A percentile compares a stretch with the other conserved stretches of the same genome.
These are phyloP conservation scores for Benincasa hispida DNA, from an alignment of 306 rosid species.

Conservation along the genomic window DNA sequence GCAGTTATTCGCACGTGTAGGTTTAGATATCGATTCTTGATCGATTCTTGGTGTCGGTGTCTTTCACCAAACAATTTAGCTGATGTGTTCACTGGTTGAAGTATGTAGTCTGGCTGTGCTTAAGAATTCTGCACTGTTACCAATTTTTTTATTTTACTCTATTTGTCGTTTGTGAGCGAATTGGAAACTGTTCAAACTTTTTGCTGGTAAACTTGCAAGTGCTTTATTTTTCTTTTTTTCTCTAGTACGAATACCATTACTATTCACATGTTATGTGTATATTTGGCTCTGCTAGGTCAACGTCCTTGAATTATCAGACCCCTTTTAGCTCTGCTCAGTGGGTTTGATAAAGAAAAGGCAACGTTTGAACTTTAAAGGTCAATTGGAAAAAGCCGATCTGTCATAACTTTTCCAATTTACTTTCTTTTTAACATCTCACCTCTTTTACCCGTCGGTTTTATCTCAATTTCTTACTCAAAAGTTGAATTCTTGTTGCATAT, in stretches of 20 bases:
- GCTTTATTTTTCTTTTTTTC: neutral
- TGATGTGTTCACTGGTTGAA: neutral
- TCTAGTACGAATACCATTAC: neutral
- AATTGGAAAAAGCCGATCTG: neutral
- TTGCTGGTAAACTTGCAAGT: neutral
- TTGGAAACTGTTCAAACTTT: neutral
- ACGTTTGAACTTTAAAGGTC: neutral
- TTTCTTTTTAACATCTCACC: neutral
- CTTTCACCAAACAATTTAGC: neutral
- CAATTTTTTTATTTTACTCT: neutral
- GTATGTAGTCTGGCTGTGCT: neutral
- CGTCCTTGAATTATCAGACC: neutral
- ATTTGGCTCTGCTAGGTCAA: neutral
- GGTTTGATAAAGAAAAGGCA: slow-evolving; percentile 2
- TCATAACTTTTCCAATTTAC: neutral
- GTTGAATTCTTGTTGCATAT: slow-evolving; percentile 1
- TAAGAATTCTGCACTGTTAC: neutral
- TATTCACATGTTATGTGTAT: neutral
- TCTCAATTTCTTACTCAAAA: neutral
- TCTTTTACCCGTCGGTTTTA: neutral
- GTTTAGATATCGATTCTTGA: neutral
- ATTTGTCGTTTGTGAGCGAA: neutral
- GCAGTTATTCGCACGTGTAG: neutral
- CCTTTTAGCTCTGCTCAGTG: neutral
- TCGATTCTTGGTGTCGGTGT: neutral